Evolutionary conservation across 2,329 filamentous ascomycete genomes (phyloP), one percentile per base, ranked within the genome.

Genomic region (Ceratocystiopsis minuta): DNA sequence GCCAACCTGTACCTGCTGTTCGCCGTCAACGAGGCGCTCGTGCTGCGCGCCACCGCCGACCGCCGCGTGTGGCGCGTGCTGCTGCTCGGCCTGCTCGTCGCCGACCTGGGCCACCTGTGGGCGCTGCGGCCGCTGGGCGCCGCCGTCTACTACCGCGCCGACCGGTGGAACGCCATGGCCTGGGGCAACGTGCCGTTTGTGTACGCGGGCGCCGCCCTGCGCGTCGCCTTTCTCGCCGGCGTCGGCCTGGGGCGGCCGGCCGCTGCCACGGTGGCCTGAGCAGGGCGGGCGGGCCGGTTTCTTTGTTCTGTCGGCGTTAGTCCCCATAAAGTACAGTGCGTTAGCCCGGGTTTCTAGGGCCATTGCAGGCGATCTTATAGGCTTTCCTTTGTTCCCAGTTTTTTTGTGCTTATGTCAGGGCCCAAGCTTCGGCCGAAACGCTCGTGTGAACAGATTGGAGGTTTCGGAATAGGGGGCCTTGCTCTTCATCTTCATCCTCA

Each of bases 1-100:
- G 79, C 78, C 36, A 87, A 85, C 58, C 64, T 87, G 47, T 88
- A 87, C 60, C 58, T 87, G 34, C 70, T 82, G 44, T 83, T 87
- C 57, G 74, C 79, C 43, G 59, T 88, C 52, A 84, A 80, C 60
- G 81, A 90, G 60, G 80, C 79, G 2, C 60, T 85, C 18, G 76
- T 88, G 13, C 66, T 88, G 48, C 75, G 83, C 36, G 66, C 71
- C 15, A 83, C 81, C 7, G 61, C 63, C 39, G 76, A 86, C 59
- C 53, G 78, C 32, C 64, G 65, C 18, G 80, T 88, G 44, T 88
- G 82, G 82, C 67, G 63, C 49, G 65, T 71, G 1, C 64, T 87
- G 20, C 62, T 87, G 5, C 60, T 78, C 37, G 75, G 70, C 34
- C 61, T 87, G 45, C 65, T 87, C 31, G 55, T 87, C 15, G 82